Evolutionary conservation across 148 eudicot genomes (phyloP).

Genomic region (Gaultheria prostrata): DNA sequence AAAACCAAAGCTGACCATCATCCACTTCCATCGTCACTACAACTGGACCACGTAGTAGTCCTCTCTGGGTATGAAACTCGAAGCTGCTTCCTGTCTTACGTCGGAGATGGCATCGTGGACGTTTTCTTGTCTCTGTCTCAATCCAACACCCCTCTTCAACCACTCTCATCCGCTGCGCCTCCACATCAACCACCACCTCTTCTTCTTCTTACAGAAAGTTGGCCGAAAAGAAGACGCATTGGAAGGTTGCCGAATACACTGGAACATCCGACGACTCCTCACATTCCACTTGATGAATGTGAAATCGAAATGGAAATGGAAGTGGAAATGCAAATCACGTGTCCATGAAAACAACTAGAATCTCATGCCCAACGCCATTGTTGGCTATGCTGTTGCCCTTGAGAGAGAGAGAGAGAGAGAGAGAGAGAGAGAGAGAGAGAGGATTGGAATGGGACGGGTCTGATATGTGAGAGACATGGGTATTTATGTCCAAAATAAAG

Average conservation of each 20-base stretch:
- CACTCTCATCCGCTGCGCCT: conserved; percentile 22
- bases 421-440: too few species aligned
- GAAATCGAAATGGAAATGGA: neutral
- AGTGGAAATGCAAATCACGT: too few species aligned
- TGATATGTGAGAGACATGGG: too few species aligned
- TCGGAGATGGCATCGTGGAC: conserved; percentile 27
- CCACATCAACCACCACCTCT: conserved; percentile 18
- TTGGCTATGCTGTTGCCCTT: too few species aligned
- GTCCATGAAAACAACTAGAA: too few species aligned
- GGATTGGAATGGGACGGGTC: too few species aligned
- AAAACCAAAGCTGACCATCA: neutral
- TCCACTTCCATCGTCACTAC: neutral
- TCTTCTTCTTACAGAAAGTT: conserved; percentile 20
- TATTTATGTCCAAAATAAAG: too few species aligned
- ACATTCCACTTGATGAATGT: conserved; percentile 15
- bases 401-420: too few species aligned
- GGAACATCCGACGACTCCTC: conserved; percentile 32
- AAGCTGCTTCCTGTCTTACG: neutral
- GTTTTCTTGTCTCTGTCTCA: neutral
- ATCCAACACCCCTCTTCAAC: neutral
- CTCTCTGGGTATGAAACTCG: neutral
- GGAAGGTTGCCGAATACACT: conserved; percentile 86
- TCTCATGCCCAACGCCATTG: too few species aligned
- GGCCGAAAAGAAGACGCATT: conserved; percentile 47
- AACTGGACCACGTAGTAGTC: neutral